These are phyloP conservation scores for Cutaneotrichosporon dermatis DNA, from an alignment of 1,284 basidiomycete genomes.

Conservation along the genomic window DNA sequence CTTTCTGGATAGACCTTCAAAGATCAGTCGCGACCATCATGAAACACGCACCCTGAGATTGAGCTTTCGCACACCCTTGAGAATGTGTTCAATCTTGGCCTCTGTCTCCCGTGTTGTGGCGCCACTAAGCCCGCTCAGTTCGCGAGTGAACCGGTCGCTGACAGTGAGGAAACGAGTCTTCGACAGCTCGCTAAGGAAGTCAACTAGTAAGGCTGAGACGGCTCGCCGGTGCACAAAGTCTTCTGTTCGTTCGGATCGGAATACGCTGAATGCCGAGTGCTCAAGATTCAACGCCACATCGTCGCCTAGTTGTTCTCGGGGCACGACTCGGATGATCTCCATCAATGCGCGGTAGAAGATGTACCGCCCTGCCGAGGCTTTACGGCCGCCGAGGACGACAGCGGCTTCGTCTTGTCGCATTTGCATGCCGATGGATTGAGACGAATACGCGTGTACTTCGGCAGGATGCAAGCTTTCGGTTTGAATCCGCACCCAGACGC, in stretches of 20 bases:
- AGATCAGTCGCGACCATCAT: not conserved
- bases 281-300: constrained; percentile 71
- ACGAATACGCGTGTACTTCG: constrained; percentile 37
- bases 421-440: constrained; percentile 36
- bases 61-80: constrained; percentile 71
- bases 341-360: constrained; percentile 82
- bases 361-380: constrained; percentile 71
- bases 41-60: constrained; percentile 63
- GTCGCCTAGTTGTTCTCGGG: constrained; percentile 71
- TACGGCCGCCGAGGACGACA: constrained; percentile 64
- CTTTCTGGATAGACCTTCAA: constrained; percentile 84
- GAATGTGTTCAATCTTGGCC: constrained; percentile 72
- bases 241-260: constrained; percentile 64
- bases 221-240: constrained; percentile 62
- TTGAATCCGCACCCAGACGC: constrained; percentile 78
- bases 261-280: constrained; percentile 79
- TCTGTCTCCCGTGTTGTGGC: constrained; percentile 73
- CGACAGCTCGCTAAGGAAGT: constrained; percentile 75
- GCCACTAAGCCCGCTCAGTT: constrained; percentile 68
- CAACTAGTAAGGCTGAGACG: constrained; percentile 74
- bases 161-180: constrained; percentile 79
- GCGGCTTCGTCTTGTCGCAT: constrained; percentile 55
- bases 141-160: constrained; percentile 75
- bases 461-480: constrained; percentile 60
- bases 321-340: constrained; percentile 65